phyloP scores from a whole-genome alignment of 306 rosid species.

The Casuarina glauca region DNA sequence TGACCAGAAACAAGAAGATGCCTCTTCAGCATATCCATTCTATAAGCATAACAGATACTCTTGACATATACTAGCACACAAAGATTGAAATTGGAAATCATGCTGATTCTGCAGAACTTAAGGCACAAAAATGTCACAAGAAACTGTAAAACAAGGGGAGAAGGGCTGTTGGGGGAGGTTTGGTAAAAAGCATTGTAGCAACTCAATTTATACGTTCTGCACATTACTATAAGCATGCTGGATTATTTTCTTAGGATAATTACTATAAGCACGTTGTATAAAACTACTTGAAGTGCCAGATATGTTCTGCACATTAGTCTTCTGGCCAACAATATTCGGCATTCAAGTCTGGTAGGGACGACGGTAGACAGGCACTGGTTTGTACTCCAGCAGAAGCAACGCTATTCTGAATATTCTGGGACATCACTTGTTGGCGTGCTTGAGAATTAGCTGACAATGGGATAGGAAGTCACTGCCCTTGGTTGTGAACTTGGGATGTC shows the following conservation, averaged over 20 bases:
- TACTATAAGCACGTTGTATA: too few species aligned
- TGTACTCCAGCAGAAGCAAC: conserved; percentile 48
- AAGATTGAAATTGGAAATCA: neutral
- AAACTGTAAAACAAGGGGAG: neutral
- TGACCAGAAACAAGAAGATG: conserved; percentile 62
- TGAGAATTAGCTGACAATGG: neutral
- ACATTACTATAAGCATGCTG: too few species aligned
- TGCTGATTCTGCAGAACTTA: neutral
- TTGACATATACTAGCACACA: neutral
- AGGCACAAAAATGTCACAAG: neutral
- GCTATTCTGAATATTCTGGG: conserved; percentile 71
- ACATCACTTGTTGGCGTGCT: conserved; percentile 59
- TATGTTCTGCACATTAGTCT: conserved; percentile 58
- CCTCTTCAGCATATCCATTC: conserved; percentile 73
- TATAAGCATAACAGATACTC: conserved; percentile 20
- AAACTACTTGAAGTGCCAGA: conserved; percentile 35
- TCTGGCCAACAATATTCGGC: conserved; percentile 67
- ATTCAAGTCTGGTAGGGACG: conserved; percentile 56
- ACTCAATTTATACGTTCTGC: too few species aligned
- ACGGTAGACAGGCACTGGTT: conserved; percentile 39
- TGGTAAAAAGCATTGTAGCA: too few species aligned
- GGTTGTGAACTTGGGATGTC: conserved; percentile 30
- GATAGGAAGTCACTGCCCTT: too few species aligned
- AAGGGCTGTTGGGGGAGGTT: too few species aligned
- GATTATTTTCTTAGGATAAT: too few species aligned